Percentiles rank a stretch among this genome's conserved stretches.
These are phyloP conservation scores for Allium fistulosum DNA, from an alignment of 106 monocot genomes.

Conservation along the genomic window DNA sequence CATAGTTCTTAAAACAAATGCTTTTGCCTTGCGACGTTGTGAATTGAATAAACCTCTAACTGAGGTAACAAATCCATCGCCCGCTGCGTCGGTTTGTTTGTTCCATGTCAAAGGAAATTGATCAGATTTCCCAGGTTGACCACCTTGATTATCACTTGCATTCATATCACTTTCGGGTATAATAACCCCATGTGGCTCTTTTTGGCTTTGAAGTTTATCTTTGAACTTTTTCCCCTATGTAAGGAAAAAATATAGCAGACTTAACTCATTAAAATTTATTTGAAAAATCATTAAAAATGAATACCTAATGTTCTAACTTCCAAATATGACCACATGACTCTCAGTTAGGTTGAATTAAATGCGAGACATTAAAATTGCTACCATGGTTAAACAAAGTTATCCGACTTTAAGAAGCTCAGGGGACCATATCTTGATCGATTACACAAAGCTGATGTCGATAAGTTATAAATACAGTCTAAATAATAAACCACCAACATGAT, in stretches of 20 bases:
- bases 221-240: slow-evolving; percentile 98
- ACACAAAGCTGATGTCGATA: no score
- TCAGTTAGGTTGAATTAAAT: no score
- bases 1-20: slow-evolving; percentile 83
- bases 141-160: slow-evolving; percentile 81
- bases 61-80: slow-evolving; percentile 93
- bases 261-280: no score
- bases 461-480: no score
- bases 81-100: slow-evolving; percentile 79
- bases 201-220: slow-evolving; percentile 62
- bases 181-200: slow-evolving; percentile 28
- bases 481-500: no score
- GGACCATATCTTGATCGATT: no score
- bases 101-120: slow-evolving; percentile 50
- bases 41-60: slow-evolving; percentile 91
- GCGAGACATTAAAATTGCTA: no score
- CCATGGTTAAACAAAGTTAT: no score
- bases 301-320: no score
- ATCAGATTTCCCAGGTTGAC: slow-evolving; percentile 57
- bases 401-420: no score
- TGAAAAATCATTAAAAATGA: no score
- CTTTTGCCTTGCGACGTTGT: slow-evolving; percentile 80
- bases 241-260: not conserved
- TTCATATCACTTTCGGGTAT: slow-evolving; percentile 55
- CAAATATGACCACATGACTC: no score